Percentiles rank a stretch among this genome's conserved stretches.
Evolutionary conservation across 164 flowering plant genomes (phyloP).

Genomic region (Berberis vulgaris): DNA sequence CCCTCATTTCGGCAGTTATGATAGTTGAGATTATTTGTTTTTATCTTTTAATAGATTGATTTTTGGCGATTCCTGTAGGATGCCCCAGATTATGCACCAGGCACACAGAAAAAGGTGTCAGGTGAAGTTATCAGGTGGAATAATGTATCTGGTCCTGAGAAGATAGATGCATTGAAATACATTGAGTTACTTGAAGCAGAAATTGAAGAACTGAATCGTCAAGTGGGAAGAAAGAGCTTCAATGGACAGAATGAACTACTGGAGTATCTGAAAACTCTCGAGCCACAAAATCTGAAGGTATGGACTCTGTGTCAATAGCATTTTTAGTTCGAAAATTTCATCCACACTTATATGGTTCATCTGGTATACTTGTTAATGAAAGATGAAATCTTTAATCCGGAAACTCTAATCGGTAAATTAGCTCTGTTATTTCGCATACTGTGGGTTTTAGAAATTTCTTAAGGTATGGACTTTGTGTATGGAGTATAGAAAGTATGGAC

Average conservation of each 20-base stretch:
- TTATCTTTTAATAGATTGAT: not conserved
- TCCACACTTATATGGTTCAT: not conserved
- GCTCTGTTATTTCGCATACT: no score
- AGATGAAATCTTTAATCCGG: no score
- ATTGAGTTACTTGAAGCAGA: slow-evolving; percentile 95
- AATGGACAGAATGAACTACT: slow-evolving; percentile 77
- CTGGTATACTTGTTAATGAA: not conserved
- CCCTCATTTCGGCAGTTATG: no score
- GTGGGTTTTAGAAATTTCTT: no score
- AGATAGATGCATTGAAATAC: slow-evolving; percentile 81
- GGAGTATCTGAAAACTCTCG: slow-evolving; percentile 87
- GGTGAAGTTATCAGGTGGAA: slow-evolving; percentile 98
- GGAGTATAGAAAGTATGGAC: no score
- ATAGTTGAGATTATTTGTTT: not conserved
- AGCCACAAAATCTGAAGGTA: slow-evolving; percentile 96
- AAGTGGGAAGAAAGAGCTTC: slow-evolving; percentile 55
- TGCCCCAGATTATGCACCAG: slow-evolving; percentile 80
- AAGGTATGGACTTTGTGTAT: no score
- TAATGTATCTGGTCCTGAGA: slow-evolving; percentile 84
- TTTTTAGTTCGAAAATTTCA: not conserved
- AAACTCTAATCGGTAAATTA: no score
- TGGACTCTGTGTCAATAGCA: slow-evolving; percentile 2
- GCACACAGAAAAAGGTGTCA: slow-evolving; percentile 88
- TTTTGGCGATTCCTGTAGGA: slow-evolving; percentile 38
- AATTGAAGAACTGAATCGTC: slow-evolving; percentile 82